phyloP scores from a whole-genome alignment of 768 basidiomycete species.

The Boletus barrowsii region DNA sequence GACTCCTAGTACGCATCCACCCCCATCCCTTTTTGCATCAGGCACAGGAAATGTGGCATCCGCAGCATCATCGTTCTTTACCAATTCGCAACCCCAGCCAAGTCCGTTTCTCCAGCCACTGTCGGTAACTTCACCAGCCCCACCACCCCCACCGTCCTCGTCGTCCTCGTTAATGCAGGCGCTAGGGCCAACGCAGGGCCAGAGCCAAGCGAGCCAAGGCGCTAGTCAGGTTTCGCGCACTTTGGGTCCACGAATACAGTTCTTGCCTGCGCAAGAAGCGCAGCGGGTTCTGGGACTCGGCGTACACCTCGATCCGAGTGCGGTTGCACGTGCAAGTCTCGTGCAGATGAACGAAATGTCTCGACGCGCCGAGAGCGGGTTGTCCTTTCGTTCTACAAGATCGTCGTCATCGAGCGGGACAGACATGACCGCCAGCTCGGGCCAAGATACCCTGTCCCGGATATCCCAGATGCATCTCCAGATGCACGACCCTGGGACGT shows the following conservation, averaged over 20 bases:
- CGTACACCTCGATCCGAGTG: slow-evolving; percentile 48
- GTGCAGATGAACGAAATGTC: slow-evolving; percentile 80
- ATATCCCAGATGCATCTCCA: slow-evolving; percentile 50
- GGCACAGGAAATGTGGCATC: slow-evolving; percentile 13
- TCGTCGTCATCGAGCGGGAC: slow-evolving; percentile 18
- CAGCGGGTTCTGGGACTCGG: slow-evolving; percentile 45
- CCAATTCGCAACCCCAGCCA: slow-evolving; percentile 24
- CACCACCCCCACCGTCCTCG: slow-evolving; percentile 11
- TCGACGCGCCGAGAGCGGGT: slow-evolving; percentile 48
- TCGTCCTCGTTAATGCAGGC: slow-evolving; percentile 28
- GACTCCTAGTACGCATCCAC: slow-evolving; percentile 32
- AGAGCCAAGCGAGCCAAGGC: slow-evolving; percentile 6
- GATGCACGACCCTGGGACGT: slow-evolving; percentile 30
- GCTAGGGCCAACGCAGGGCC: slow-evolving; percentile 15
- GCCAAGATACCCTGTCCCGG: slow-evolving; percentile 48
- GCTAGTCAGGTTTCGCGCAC: slow-evolving; percentile 1
- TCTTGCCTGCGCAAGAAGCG: slow-evolving; percentile 56
- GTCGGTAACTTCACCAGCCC: slow-evolving; percentile 15
- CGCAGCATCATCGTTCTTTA: slow-evolving; percentile 16
- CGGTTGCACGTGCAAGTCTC: slow-evolving; percentile 61
- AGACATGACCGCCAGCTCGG: slow-evolving; percentile 8
- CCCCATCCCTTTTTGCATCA: slow-evolving; percentile 26
- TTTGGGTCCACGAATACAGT: slow-evolving; percentile 30
- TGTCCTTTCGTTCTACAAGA: slow-evolving; percentile 26
- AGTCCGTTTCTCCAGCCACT: slow-evolving; percentile 29